Percentiles rank a stretch among this genome's conserved stretches.
Evolutionary conservation across 768 basidiomycete genomes (phyloP).

Genomic region (Suillus spraguei): DNA sequence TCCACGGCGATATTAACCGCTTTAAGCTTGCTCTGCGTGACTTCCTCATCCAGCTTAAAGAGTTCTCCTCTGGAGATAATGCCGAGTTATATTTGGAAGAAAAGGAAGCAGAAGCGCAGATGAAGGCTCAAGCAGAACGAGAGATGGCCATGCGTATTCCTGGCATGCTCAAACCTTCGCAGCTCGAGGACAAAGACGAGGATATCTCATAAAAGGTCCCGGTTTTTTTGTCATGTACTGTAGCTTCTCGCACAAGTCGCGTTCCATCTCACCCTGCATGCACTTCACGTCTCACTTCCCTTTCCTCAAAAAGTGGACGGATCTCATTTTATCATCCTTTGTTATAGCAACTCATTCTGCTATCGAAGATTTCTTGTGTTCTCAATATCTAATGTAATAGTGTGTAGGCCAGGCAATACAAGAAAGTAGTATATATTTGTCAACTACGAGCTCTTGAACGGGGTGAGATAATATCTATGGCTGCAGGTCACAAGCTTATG

Average conservation of each 20-base stretch:
- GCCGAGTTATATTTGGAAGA: constrained; percentile 92
- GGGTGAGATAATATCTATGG: not conserved
- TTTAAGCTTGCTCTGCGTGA: constrained; percentile 96
- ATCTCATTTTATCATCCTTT: constrained; percentile 24
- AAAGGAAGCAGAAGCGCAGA: constrained; percentile 83
- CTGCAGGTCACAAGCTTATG: no score
- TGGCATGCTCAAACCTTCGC: constrained; percentile 97
- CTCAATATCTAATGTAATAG: constrained; percentile 41
- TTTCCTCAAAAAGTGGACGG: constrained; percentile 27
- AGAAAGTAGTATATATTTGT: constrained; percentile 17
- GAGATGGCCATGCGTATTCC: constrained; percentile 92
- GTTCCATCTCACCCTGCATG: constrained; percentile 8
- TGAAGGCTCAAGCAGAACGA: constrained; percentile 80
- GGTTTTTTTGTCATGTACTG: constrained; percentile 28
- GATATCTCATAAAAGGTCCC: constrained; percentile 51
- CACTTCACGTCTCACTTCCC: constrained; percentile 20
- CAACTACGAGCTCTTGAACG: not conserved
- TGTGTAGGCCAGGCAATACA: constrained; percentile 34
- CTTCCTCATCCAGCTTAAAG: constrained; percentile 97
- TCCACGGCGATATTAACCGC: constrained; percentile 77
- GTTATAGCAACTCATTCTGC: constrained; percentile 27
- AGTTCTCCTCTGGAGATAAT: constrained; percentile 92
- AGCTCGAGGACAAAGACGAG: constrained; percentile 92
- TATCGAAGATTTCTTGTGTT: constrained; percentile 32
- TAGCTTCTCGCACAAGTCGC: constrained; percentile 33